A percentile compares a stretch with the other conserved stretches of the same genome.
Conservation (phyloP, 225 moss, liverwort and hornwort genomes). For the Physcomitrium patens region DNA sequence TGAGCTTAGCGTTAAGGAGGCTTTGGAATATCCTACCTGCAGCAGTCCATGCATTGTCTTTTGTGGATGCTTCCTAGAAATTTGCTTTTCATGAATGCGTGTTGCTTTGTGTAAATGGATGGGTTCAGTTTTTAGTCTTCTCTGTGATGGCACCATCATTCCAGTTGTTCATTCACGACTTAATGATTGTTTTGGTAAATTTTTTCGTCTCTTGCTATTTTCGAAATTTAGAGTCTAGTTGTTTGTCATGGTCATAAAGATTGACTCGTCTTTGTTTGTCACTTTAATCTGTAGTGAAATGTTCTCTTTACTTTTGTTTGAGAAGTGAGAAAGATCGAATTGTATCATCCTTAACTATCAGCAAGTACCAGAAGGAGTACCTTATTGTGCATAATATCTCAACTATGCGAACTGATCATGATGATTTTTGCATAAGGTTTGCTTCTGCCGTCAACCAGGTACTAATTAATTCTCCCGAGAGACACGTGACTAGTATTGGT, state of each 20-base stretch:
- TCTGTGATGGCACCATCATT: constrained; percentile 14
- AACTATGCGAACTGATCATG: constrained; percentile 76
- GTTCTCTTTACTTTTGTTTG: background rate
- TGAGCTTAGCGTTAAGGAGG: constrained; percentile 83
- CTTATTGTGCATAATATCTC: constrained; percentile 81
- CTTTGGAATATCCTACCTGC: constrained; percentile 81
- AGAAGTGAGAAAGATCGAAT: constrained; percentile 13
- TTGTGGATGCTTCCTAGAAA: constrained; percentile 16
- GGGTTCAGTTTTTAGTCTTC: background rate
- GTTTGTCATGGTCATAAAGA: background rate
- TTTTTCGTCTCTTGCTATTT: background rate
- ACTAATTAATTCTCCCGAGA: background rate
- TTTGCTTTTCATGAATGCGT: constrained; percentile 7
- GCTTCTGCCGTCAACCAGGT: constrained; percentile 91
- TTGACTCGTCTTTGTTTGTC: background rate
- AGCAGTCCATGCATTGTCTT: constrained; percentile 27
- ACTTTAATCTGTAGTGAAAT: background rate
- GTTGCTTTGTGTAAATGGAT: constrained; percentile 20
- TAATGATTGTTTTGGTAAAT: background rate
- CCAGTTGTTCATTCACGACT: background rate
- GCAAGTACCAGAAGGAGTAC: constrained; percentile 96
- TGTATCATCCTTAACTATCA: constrained; percentile 69
- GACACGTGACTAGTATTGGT: background rate
- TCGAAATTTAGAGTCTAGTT: background rate
- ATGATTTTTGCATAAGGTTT: constrained; percentile 90